Evolutionary conservation across 495 filamentous ascomycete species (phyloP).

Genomic region (Parachaetomium inaequale): DNA sequence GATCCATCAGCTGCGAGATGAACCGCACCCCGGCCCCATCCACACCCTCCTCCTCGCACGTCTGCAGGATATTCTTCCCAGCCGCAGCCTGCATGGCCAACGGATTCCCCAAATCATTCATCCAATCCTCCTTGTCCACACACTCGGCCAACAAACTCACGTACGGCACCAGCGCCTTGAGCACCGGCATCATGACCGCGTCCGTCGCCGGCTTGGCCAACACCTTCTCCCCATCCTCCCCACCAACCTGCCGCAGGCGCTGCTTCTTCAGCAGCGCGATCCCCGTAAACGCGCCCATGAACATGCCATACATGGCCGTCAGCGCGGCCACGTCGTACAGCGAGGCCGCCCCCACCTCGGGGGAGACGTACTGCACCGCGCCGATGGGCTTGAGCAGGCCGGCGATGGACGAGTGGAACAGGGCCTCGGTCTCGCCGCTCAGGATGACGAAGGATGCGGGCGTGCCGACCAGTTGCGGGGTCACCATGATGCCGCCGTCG

Average conservation of each 20-base stretch:
- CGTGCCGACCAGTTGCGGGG: constrained; percentile 22
- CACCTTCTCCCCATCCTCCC: neutral
- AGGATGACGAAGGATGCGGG: constrained; percentile 11
- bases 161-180: constrained; percentile 20
- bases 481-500: constrained; percentile 25
- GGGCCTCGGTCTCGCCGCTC: constrained; percentile 11
- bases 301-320: constrained; percentile 23
- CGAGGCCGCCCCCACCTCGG: constrained; percentile 14
- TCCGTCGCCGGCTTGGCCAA: neutral
- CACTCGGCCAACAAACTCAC: constrained; percentile 14
- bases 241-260: neutral
- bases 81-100: constrained; percentile 19
- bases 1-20: constrained; percentile 14
- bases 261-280: constrained; percentile 16
- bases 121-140: constrained; percentile 18
- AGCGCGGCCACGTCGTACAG: constrained; percentile 18
- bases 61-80: constrained; percentile 15
- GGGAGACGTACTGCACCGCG: constrained; percentile 4
- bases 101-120: constrained; percentile 20
- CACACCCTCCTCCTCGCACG: constrained; percentile 21
- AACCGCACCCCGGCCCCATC: constrained; percentile 11
- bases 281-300: constrained; percentile 17
- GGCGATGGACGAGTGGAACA: neutral
- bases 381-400: constrained; percentile 8
- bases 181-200: constrained; percentile 11